Evolutionary conservation across 352 stramenopile genomes (phyloP).

Genomic region (Phytophthora meadii): DNA sequence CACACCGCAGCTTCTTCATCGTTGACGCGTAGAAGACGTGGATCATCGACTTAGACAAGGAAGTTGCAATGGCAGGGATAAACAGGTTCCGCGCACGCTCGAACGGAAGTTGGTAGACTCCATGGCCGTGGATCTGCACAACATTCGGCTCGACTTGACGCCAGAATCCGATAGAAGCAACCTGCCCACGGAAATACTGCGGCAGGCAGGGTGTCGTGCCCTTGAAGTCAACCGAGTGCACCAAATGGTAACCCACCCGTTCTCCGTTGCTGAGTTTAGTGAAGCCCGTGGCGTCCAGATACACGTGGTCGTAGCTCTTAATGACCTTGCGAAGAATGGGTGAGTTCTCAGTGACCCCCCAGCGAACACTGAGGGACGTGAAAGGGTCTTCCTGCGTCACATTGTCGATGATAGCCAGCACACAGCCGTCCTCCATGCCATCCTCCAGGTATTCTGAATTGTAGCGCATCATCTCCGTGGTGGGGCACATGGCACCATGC

Average conservation of each 20-base stretch:
- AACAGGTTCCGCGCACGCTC: constrained; percentile 31
- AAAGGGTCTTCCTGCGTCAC: constrained; percentile 27
- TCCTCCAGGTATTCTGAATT: constrained; percentile 38
- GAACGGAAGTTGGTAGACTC: constrained; percentile 25
- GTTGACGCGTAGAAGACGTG: constrained; percentile 35
- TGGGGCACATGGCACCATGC: constrained; percentile 36
- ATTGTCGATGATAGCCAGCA: constrained; percentile 37
- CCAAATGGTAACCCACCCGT: constrained; percentile 38
- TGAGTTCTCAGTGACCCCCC: constrained; percentile 33
- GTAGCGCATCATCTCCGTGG: constrained; percentile 40
- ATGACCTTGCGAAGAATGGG: constrained; percentile 36
- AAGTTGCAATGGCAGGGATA: constrained; percentile 27
- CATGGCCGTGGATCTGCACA: constrained; percentile 32
- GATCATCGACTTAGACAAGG: constrained; percentile 33
- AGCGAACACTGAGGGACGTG: constrained; percentile 28
- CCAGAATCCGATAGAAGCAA: constrained; percentile 34
- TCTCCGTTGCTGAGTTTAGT: constrained; percentile 26
- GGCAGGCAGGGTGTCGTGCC: constrained; percentile 16
- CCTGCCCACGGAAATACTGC: constrained; percentile 30
- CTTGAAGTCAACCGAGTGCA: constrained; percentile 38
- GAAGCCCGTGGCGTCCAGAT: constrained; percentile 42
- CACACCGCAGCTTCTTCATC: constrained; percentile 33
- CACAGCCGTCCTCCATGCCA: constrained; percentile 33
- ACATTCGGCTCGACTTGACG: constrained; percentile 28
- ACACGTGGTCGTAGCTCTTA: constrained; percentile 44